A percentile compares a stretch with the other conserved stretches of the same genome.
Evolutionary conservation across 345 rosid species (phyloP).

Genomic region (Brassica nigra): DNA sequence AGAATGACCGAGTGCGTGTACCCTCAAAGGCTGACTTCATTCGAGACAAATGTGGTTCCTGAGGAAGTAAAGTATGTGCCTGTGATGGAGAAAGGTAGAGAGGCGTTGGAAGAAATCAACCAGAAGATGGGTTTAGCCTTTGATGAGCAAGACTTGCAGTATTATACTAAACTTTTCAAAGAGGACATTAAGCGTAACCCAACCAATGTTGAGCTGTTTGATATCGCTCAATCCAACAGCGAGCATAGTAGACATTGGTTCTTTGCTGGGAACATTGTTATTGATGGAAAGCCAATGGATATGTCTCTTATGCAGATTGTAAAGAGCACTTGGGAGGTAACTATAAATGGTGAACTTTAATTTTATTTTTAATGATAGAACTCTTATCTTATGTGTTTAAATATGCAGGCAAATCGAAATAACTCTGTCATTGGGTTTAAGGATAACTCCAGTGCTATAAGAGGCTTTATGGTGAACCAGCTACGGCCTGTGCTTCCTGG

Average conservation of each 20-base stretch:
- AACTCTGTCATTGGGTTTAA: slow-evolving; percentile 90
- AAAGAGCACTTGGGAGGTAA: slow-evolving; percentile 86
- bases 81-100: slow-evolving; percentile 83
- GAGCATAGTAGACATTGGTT: slow-evolving; percentile 98
- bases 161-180: slow-evolving; percentile 71
- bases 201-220: slow-evolving; percentile 86
- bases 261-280: slow-evolving; percentile 82
- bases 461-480: slow-evolving; percentile 73
- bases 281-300: slow-evolving; percentile 80
- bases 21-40: slow-evolving; percentile 58
- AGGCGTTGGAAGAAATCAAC: slow-evolving; percentile 87
- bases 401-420: slow-evolving; percentile 68
- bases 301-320: slow-evolving; percentile 93
- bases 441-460: slow-evolving; percentile 96
- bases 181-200: slow-evolving; percentile 83
- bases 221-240: slow-evolving; percentile 94
- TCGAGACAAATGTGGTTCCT: slow-evolving; percentile 64
- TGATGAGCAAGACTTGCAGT: slow-evolving; percentile 93
- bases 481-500: slow-evolving; percentile 83
- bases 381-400: neutral
- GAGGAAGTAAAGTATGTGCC: slow-evolving; percentile 75
- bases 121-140: slow-evolving; percentile 91
- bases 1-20: slow-evolving; percentile 90
- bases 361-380: neutral
- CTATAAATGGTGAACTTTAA: slow-evolving; percentile 46